phyloP scores from a whole-genome alignment of 2,329 filamentous ascomycete species.

The Exophiala xenobiotica region DNA sequence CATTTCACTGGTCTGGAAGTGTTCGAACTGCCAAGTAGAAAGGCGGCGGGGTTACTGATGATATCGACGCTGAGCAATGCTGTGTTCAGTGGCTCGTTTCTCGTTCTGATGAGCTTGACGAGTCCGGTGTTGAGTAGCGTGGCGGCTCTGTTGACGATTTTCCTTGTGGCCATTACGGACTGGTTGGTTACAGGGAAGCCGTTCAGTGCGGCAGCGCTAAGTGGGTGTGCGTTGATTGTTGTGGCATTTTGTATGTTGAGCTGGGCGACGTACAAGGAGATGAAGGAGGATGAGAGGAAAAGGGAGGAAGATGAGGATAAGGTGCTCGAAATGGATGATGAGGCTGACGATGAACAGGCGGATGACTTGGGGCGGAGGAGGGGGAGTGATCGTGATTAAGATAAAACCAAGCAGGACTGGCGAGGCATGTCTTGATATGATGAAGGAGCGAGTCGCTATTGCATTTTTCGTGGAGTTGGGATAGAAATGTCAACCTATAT shows the following conservation, averaged over 20 bases:
- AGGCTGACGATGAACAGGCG: conserved; percentile 19
- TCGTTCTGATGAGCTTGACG: conserved; percentile 88
- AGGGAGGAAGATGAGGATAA: conserved; percentile 45
- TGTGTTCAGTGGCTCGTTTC: conserved; percentile 86
- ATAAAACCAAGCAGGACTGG: too few species aligned
- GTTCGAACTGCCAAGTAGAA: conserved; percentile 77
- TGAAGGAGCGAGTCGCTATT: too few species aligned
- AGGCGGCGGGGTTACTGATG: conserved; percentile 75
- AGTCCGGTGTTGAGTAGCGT: conserved; percentile 90
- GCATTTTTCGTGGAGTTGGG: too few species aligned
- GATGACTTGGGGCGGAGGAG: conserved; percentile 2
- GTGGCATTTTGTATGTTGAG: conserved; percentile 81
- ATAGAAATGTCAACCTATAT: too few species aligned
- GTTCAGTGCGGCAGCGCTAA: conserved; percentile 70
- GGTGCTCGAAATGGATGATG: conserved; percentile 45
- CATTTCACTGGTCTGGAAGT: conserved; percentile 75
- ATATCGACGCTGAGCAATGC: conserved; percentile 85
- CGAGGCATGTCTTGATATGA: too few species aligned
- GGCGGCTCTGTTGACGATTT: conserved; percentile 90
- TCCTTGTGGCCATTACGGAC: conserved; percentile 90
- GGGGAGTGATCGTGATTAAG: neutral
- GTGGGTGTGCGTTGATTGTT: conserved; percentile 85
- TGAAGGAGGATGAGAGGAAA: conserved; percentile 76
- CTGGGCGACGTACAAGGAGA: conserved; percentile 90
- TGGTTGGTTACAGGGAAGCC: conserved; percentile 79